Base-by-base conservation (phyloP, 345 rosid genomes). In the Anacardium occidentale region DNA sequence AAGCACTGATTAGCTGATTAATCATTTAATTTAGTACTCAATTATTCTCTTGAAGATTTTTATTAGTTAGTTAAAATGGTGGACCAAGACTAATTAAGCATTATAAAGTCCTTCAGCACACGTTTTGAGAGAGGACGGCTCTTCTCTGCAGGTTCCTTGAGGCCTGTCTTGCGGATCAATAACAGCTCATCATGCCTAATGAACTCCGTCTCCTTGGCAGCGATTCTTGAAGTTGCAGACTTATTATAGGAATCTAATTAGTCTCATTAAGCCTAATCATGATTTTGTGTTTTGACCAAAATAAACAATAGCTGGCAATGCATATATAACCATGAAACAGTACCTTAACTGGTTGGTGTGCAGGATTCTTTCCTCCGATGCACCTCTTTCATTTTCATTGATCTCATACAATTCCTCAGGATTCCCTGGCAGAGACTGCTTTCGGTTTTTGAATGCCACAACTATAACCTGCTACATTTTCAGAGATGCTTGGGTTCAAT, bases 331-430 rank as follows among this genome's bases (percentile, higher is more conserved):
- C 5, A 37, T 6, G 42, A 6, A 7, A 37, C 42, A 37, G 40
- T 64, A 84, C 90, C 86, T 79, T 69, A 89, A 85, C 66, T 87
- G 91, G 29, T 79, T 60, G 55, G 91, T 85, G 64, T 87, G 85
- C 20, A 67, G 20, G 64, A 86, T 71, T 52, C 48, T 85, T 71
- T 75, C 79, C 50, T 64, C 66, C 0, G 68, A 0, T 7, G 13
- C 40, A 67, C 17, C 71, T 37, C 67, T 25, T 61, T 70, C 75
- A 57, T 82, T 76, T 32, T 78, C 83, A 21, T 48, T 40, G 48
- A 73, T 75, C 81, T 83, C 85, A 45, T 74, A 80, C 50, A 86
- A 72, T 51, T 89, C 78, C 6, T 74, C 76, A 8, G 73, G 55
- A 26, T 60, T 81, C 25, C 78, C 82, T 1, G 84, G 89, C 40